Evolutionary conservation across 305 asterid genomes (phyloP), one percentile per base, ranked within the genome.

Genomic region (Fraxinus albicans): DNA sequence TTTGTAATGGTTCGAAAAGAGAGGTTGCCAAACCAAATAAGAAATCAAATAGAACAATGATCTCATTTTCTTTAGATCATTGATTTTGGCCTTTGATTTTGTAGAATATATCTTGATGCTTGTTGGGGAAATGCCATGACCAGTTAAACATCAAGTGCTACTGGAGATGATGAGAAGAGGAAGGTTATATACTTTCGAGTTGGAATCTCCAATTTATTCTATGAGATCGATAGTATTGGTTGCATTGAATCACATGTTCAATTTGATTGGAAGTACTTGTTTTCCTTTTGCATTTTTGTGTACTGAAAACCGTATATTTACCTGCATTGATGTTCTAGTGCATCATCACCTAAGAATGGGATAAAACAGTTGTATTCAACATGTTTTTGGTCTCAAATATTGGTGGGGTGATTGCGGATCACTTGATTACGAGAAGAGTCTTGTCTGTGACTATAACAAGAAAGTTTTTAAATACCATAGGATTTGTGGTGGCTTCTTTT

Each of bases 121-220:
- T 81, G 55, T 53, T 4, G 13, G 35, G 75, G 73, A 42, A 25
- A 25, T 27, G 72, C 72, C 82, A 58, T 77, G 50, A 80, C 85
- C 76, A 31, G 77, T 13, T 84, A 73, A 69, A 58, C 33, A 38
- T 55, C 55, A 53, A 47, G 84, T 72, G 80, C 77, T 35, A 50
- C 31, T 50, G 84, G 87, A 82, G 83, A 81, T 77, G 86, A 79
- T 78, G 85, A 80, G 75, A 77, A 78, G 86, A 47, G 78, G 83
- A 80, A 75, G 85, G 89, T 58, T 10, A 58, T 77, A 42, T 74
- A 40, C 44, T 80, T 72, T 76, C 73, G 19, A 83, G 80, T 81
- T 69, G 60, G 78, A 80, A 84, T 84, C 82, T 80, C 82, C 77
- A 25, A 25, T 25, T 25, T 25, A 25, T 25, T 25, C 27, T 25